Conservation (phyloP, 2,329 filamentous ascomycete species). For the Lanzia echinophila region DNA sequence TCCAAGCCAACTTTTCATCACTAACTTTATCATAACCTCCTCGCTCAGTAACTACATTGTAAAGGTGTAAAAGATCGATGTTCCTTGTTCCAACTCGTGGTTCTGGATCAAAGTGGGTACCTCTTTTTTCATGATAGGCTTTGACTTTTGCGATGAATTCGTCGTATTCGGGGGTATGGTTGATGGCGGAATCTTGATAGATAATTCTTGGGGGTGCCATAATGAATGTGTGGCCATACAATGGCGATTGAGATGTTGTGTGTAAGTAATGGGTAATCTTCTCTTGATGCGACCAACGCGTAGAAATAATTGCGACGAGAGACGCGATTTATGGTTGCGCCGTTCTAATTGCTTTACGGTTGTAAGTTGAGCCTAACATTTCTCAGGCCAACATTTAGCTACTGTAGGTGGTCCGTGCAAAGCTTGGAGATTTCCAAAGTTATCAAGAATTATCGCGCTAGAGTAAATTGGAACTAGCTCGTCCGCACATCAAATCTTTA, state of each 20-base stretch:
- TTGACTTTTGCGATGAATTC: constrained; percentile 70
- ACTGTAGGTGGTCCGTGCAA: too few species aligned
- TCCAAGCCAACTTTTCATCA: constrained; percentile 80
- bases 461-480: too few species aligned
- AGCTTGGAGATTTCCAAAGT: too few species aligned
- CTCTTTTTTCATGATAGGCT: constrained; percentile 71
- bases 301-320: constrained; percentile 6
- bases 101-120: constrained; percentile 71
- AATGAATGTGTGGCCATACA: constrained; percentile 18
- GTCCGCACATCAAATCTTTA: too few species aligned
- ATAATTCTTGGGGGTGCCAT: constrained; percentile 25
- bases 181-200: constrained; percentile 16
- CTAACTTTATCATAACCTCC: constrained; percentile 84
- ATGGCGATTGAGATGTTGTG: constrained; percentile 5
- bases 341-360: neutral
- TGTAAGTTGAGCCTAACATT: neutral
- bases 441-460: too few species aligned
- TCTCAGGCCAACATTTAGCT: too few species aligned
- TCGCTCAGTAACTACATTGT: constrained; percentile 66
- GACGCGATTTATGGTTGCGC: constrained; percentile 14
- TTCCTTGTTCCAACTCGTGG: constrained; percentile 73
- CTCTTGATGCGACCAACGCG: constrained; percentile 10
- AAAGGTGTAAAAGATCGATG: constrained; percentile 72
- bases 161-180: constrained; percentile 61
- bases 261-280: neutral